Conservation (phyloP, 2,329 filamentous ascomycete species). For the Epichloe sylvatica region DNA sequence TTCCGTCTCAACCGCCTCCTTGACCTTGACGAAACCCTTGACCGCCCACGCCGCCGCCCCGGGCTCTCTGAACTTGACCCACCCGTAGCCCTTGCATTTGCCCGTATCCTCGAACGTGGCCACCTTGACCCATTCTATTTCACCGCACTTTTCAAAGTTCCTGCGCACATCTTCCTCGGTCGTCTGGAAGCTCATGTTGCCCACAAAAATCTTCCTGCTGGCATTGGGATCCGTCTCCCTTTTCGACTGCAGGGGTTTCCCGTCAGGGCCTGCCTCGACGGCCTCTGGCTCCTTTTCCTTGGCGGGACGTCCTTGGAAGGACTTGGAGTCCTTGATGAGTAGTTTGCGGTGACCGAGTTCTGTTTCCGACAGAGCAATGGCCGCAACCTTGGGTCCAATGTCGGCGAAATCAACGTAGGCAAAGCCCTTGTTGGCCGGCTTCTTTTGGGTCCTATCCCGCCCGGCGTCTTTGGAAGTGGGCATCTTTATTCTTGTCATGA, state of each 20-base stretch:
- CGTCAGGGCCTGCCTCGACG: conserved; percentile 14
- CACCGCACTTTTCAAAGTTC: conserved; percentile 76
- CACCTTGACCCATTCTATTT: conserved; percentile 69
- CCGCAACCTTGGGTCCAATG: conserved; percentile 56
- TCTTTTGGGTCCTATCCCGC: conserved; percentile 20
- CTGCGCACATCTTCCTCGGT: conserved; percentile 67
- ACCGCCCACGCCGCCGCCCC: conserved; percentile 57
- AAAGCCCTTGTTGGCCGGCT: conserved; percentile 68
- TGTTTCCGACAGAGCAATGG: conserved; percentile 74
- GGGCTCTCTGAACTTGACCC: conserved; percentile 78
- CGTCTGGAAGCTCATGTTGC: conserved; percentile 71
- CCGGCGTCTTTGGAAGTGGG: conserved; percentile 45
- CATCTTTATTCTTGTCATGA: conserved; percentile 75
- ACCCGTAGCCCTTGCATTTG: conserved; percentile 95
- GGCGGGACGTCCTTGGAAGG: conserved; percentile 76
- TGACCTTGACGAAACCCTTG: conserved; percentile 64
- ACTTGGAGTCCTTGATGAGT: conserved; percentile 85
- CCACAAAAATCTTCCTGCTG: conserved; percentile 78
- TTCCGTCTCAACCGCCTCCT: conserved; percentile 48
- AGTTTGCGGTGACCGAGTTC: conserved; percentile 63
- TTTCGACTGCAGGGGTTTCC: conserved; percentile 20
- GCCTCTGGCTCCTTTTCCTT: conserved; percentile 34
- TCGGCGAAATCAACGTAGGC: conserved; percentile 87
- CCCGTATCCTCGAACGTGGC: conserved; percentile 94
- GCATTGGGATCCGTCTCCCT: conserved; percentile 34